Evolutionary conservation across 805 yeast genomes (phyloP), one percentile per base, ranked within the genome.

Genomic region (Clavispora asparagi): DNA sequence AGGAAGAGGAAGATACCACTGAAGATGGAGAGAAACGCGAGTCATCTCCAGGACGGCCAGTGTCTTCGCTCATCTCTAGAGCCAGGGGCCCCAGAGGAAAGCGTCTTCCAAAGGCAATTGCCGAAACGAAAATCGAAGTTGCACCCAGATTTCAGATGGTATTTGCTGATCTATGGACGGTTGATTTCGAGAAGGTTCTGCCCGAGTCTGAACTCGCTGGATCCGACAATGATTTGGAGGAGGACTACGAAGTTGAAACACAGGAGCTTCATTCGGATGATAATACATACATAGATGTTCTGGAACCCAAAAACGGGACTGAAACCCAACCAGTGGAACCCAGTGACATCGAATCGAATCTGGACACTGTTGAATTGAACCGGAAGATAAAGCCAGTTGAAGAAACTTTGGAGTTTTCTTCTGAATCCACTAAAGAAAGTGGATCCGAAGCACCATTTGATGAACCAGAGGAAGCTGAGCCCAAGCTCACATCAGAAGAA

Each of bases 71-170:
- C 3, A 39, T 50, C 3, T 45, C 79, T 28, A 75, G 92, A 56
- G 83, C 82, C 0, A 82, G 69, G 53, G 94, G 92, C 0, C 95
- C 95, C 39, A 73, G 79, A 50, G 91, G 91, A 0, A 77, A 87
- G 49, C 81, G 79, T 55, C 64, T 85, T 44, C 94, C 94, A 0
- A 74, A 71, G 46, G 63, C 71, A n/a, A 77, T 82, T 11, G 70
- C 73, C 40, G 71, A 73, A 4, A 67, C 75, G 0, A 58, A 50
- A 26, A 59, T 68, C 9, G 70, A 71, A 29, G 56, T 62, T 28
- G 70, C 66, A 35, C 51, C 67, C 1, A 63, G 67, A 30, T 70
- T 70, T 48, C 57, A 60, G 19, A 47, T 71, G 4, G 60, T 60
- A 33, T 60, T 63, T 6, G 59, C 61, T 8, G 63, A 67, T 23